Base-by-base conservation (phyloP, 352 stramenopile genomes). In the Phytophthora europaea region DNA sequence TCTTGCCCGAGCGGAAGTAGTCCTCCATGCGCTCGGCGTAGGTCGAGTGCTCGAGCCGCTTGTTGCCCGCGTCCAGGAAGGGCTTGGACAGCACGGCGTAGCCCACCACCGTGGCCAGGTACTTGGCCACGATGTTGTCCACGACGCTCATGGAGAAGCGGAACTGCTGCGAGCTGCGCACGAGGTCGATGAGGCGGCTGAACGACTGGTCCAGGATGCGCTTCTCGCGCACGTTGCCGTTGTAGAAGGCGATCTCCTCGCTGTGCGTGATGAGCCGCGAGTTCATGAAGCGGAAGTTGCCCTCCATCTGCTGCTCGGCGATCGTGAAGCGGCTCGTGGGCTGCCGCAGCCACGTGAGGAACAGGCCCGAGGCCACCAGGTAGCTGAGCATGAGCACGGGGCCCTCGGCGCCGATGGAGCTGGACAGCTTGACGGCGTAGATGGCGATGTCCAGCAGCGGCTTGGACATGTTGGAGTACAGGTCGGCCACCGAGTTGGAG, bases 231-330 rank as follows among this genome's bases (percentile, higher is more conserved):
- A 93, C 79, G 59, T 97, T 97, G 57, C 93, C 93, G 56, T 96
- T 93, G 80, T 97, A 98, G 63, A 98, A 98, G 10, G 92, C 92
- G 56, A 98, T 96, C 61, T 95, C 89, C 76, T 98, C 91, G 58
- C 90, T 94, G 76, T 97, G 89, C 20, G 89, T 95, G 64, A 97
- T 91, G 4, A 98, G 67, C 15, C 93, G 80, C 54, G 90, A 91
- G 83, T 97, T 95, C 76, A 97, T 93, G 72, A 90, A 95, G 55
- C 89, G 88, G 75, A 95, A 96, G 45, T 82, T 92, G 68, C 89
- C 90, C 61, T 96, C 89, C 75, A 95, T 84, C 56, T 93, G 84
- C 48, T 94, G 86, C 65, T 96, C 87, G 1, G 88, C 85, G 55
- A 94, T 92, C 12, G 85, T 94, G 58, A 97, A 96, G 51, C 82